phyloP scores from a whole-genome alignment of 768 basidiomycete species.

The Boletus insuetus region DNA sequence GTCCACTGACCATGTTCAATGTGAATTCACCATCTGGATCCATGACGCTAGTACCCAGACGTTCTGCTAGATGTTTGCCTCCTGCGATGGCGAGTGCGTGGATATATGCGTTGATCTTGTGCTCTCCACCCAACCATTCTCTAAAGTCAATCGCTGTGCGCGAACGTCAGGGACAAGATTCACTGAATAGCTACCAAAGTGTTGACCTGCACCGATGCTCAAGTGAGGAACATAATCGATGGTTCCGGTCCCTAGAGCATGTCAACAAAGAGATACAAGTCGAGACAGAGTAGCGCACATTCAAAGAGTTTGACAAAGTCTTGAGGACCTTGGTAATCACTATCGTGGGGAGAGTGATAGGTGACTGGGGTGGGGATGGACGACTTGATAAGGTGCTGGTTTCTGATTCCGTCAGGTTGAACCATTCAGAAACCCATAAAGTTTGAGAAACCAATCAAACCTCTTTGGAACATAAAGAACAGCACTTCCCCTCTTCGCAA shows the following conservation, averaged over 20 bases:
- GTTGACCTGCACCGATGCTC: slow-evolving; percentile 50
- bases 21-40: slow-evolving; percentile 62
- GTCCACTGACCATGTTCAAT: slow-evolving; percentile 57
- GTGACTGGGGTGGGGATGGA: slow-evolving; percentile 54
- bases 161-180: slow-evolving; percentile 2
- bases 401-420: slow-evolving; percentile 35
- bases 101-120: slow-evolving; percentile 67
- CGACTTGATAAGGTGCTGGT: slow-evolving; percentile 60
- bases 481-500: slow-evolving; percentile 62
- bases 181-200: not conserved
- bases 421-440: not conserved
- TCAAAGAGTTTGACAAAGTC: slow-evolving; percentile 53
- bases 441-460: slow-evolving; percentile 29
- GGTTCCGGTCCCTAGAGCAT: slow-evolving; percentile 58
- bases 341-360: slow-evolving; percentile 49
- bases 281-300: slow-evolving; percentile 22
- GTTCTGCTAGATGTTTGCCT: slow-evolving; percentile 54
- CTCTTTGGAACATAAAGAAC: slow-evolving; percentile 71
- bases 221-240: slow-evolving; percentile 53
- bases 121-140: slow-evolving; percentile 70
- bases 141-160: slow-evolving; percentile 68
- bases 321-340: slow-evolving; percentile 25
- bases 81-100: slow-evolving; percentile 66
- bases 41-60: slow-evolving; percentile 61
- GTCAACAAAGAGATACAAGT: not conserved